Percentiles rank a stretch among this genome's conserved stretches.
These are phyloP conservation scores for Aspergillus sparsus DNA, from an alignment of 495 filamentous ascomycete species.

Conservation along the genomic window DNA sequence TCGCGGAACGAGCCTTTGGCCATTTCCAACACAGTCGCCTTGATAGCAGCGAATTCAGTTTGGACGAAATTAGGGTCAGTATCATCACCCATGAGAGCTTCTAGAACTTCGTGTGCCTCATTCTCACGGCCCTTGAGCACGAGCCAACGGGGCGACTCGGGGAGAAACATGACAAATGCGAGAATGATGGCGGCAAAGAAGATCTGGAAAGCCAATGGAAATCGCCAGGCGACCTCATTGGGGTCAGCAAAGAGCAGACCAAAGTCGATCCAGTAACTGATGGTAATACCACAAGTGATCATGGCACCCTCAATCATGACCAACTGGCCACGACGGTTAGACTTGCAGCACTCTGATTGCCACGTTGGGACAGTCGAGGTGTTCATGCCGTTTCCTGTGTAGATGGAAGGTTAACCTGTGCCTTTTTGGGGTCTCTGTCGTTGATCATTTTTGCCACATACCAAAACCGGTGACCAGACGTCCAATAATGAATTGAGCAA, in stretches of 20 bases:
- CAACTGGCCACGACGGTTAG: conserved; percentile 71
- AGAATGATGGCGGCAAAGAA: conserved; percentile 65
- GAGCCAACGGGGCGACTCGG: conserved; percentile 76
- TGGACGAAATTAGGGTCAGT: conserved; percentile 56
- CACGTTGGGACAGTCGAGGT: conserved; percentile 72
- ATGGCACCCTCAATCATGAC: conserved; percentile 78
- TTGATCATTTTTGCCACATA: conserved; percentile 14
- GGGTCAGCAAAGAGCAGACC: conserved; percentile 67
- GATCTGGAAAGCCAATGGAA: conserved; percentile 73
- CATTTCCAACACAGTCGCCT: conserved; percentile 74
- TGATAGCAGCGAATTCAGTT: conserved; percentile 69
- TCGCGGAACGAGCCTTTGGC: conserved; percentile 64
- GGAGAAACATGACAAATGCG: conserved; percentile 61
- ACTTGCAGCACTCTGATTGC: conserved; percentile 77
- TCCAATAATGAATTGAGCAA: conserved; percentile 65
- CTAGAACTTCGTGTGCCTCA: conserved; percentile 64
- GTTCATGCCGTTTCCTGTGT: conserved; percentile 57
- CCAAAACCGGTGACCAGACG: conserved; percentile 63
- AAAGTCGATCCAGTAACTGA: conserved; percentile 77
- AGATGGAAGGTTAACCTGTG: background rate
- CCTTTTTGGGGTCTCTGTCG: background rate
- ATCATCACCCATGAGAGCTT: conserved; percentile 57
- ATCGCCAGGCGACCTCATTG: conserved; percentile 68
- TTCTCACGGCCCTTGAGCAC: conserved; percentile 67
- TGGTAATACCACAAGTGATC: conserved; percentile 70